phyloP scores from a whole-genome alignment of 2,329 filamentous ascomycete genomes.

The Neurospora crassa region DNA sequence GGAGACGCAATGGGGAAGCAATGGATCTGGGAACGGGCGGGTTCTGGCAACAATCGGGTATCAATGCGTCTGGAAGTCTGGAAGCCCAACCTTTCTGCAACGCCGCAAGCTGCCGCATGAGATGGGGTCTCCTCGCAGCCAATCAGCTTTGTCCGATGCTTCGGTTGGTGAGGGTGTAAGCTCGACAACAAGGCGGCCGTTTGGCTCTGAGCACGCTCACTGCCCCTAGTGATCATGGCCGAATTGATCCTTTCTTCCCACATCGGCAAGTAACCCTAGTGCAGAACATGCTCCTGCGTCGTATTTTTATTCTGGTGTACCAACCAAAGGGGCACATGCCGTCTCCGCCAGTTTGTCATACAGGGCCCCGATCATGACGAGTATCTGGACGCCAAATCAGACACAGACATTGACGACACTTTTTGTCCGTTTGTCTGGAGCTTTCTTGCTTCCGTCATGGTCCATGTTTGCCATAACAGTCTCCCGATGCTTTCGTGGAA shows the following conservation, averaged over 20 bases:
- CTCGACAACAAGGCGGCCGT: constrained; percentile 3
- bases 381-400: neutral
- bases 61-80: constrained; percentile 29
- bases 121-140: constrained; percentile 13
- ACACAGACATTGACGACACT: neutral
- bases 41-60: constrained; percentile 29
- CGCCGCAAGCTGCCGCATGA: constrained; percentile 4
- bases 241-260: neutral
- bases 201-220: constrained; percentile 1
- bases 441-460: neutral
- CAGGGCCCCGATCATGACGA: neutral
- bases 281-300: neutral
- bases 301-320: neutral
- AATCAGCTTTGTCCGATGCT: constrained; percentile 19
- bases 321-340: neutral
- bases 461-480: neutral
- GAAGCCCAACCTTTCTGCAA: constrained; percentile 23
- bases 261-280: neutral
- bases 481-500: neutral
- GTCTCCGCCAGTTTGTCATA: neutral
- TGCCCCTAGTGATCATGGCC: neutral
- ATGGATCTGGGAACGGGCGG: constrained; percentile 4
- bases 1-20: neutral
- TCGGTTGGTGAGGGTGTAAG: neutral
- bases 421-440: neutral